Evolutionary conservation across 306 rosid species (phyloP).

Genomic region (Cucurbita argyrosperma): DNA sequence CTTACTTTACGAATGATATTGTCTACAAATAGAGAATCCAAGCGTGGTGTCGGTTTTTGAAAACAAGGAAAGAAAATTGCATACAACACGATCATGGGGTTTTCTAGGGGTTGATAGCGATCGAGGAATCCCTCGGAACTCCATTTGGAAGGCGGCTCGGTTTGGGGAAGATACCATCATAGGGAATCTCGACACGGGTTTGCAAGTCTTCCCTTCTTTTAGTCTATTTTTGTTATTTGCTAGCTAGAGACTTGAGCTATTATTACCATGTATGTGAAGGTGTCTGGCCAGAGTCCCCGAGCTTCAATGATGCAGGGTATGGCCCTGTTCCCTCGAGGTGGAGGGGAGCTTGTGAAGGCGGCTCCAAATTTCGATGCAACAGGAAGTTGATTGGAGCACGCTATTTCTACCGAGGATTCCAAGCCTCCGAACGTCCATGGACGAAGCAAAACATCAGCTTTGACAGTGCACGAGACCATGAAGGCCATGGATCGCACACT

Average conservation of each 20-base stretch:
- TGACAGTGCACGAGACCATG: conserved; percentile 30
- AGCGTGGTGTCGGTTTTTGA: conserved; percentile 39
- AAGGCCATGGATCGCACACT: conserved; percentile 83
- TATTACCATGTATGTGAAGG: background rate
- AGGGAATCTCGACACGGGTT: conserved; percentile 63
- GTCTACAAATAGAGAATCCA: no score
- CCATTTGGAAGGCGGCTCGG: conserved; percentile 37
- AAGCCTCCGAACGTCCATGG: background rate
- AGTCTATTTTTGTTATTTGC: background rate
- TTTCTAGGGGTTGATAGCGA: conserved; percentile 32
- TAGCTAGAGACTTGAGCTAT: background rate
- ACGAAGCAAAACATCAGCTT: background rate
- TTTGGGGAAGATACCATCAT: conserved; percentile 48
- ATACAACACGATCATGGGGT: conserved; percentile 61
- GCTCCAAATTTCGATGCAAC: conserved; percentile 3
- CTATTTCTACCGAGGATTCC: conserved; percentile 42
- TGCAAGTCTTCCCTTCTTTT: background rate
- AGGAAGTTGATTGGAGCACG: conserved; percentile 80
- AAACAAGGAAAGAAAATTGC: conserved; percentile 23
- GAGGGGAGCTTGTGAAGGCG: conserved; percentile 2
- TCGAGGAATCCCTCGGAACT: conserved; percentile 4
- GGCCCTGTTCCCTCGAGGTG: background rate
- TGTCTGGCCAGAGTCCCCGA: conserved; percentile 1
- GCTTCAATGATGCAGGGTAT: background rate
- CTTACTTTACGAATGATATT: no score